Percentiles rank a stretch among this genome's conserved stretches.
Evolutionary conservation across 345 rosid genomes (phyloP).

Genomic region (Raphanus sativus): DNA sequence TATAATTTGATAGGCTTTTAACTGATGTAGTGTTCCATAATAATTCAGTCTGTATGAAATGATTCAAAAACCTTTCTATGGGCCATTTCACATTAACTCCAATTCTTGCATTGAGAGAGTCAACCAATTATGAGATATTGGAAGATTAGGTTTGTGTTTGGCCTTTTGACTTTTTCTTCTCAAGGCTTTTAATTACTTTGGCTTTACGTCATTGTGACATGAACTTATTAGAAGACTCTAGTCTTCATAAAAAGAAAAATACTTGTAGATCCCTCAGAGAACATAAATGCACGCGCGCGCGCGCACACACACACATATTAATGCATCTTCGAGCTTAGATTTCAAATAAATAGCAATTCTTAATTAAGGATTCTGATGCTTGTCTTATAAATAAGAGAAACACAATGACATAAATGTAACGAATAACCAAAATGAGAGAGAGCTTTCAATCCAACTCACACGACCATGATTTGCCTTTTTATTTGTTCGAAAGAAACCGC

Average conservation of each 20-base stretch:
- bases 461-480: slow-evolving; percentile 40
- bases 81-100: slow-evolving; percentile 25
- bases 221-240: slow-evolving; percentile 1
- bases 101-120: background rate
- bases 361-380: slow-evolving; percentile 1
- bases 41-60: background rate
- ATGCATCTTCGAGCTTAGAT: background rate
- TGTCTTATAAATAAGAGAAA: background rate
- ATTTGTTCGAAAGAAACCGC: slow-evolving; percentile 43
- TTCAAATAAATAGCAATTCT: background rate
- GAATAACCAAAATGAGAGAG: background rate
- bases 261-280: background rate
- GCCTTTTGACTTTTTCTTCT: slow-evolving; percentile 32
- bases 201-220: slow-evolving; percentile 34
- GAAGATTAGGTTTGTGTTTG: slow-evolving; percentile 39
- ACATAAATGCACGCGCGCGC: background rate
- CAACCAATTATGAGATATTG: slow-evolving; percentile 34
- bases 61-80: slow-evolving; percentile 1
- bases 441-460: slow-evolving; percentile 14
- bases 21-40: background rate
- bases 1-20: background rate
- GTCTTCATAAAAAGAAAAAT: background rate
- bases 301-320: background rate
- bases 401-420: slow-evolving; percentile 11
- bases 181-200: slow-evolving; percentile 8